Evolutionary conservation across 257 asterid genomes (phyloP).

Genomic region (Fraxinus anomala): DNA sequence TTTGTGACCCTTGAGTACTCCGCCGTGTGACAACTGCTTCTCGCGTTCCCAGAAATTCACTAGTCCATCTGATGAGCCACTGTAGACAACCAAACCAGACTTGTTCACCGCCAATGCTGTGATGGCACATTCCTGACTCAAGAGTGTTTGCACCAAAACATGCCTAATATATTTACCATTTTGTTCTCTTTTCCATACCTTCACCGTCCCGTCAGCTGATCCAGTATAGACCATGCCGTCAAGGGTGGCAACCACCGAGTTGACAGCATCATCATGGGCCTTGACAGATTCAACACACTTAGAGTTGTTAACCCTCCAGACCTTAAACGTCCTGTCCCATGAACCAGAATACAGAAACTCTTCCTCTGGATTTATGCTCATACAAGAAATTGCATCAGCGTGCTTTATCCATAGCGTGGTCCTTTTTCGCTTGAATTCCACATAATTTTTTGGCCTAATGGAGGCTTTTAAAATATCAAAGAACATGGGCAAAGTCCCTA

Average conservation of each 20-base stretch:
- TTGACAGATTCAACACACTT: slow-evolving; percentile 77
- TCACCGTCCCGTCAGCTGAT: slow-evolving; percentile 79
- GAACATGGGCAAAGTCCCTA: slow-evolving; percentile 63
- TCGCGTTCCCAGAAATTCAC: slow-evolving; percentile 76
- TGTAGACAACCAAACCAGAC: slow-evolving; percentile 50
- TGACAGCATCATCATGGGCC: slow-evolving; percentile 86
- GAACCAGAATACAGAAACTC: slow-evolving; percentile 74
- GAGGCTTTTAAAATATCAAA: slow-evolving; percentile 73
- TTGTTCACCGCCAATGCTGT: slow-evolving; percentile 62
- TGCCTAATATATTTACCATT: slow-evolving; percentile 52
- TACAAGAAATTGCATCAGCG: slow-evolving; percentile 72
- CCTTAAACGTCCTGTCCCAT: slow-evolving; percentile 80
- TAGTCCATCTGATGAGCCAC: slow-evolving; percentile 73
- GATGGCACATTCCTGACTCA: slow-evolving; percentile 69
- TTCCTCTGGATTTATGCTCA: slow-evolving; percentile 61
- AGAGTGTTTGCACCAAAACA: slow-evolving; percentile 42
- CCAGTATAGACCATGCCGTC: slow-evolving; percentile 73
- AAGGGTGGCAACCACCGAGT: slow-evolving; percentile 58
- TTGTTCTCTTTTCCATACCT: slow-evolving; percentile 65
- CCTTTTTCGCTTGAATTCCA: slow-evolving; percentile 58
- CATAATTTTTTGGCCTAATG: slow-evolving; percentile 61
- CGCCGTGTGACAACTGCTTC: slow-evolving; percentile 60
- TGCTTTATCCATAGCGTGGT: slow-evolving; percentile 75
- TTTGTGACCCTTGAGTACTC: slow-evolving; percentile 71
- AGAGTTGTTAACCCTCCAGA: slow-evolving; percentile 64